These are phyloP conservation scores for Arctostaphylos glauca DNA, from an alignment of 148 eudicot genomes.

Conservation along the genomic window DNA sequence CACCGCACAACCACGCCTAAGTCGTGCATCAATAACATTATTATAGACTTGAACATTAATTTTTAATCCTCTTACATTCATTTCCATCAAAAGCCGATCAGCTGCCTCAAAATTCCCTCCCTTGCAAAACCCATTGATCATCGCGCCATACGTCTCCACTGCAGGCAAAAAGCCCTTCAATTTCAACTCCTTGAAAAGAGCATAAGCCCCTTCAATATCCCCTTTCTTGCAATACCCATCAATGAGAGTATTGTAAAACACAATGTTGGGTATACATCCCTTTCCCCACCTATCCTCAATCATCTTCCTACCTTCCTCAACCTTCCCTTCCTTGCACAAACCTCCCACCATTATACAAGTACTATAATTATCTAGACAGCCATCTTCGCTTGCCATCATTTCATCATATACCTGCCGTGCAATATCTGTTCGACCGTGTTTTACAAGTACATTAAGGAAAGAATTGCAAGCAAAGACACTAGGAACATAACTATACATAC, in stretches of 20 bases:
- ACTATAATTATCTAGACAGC: conserved; percentile 69
- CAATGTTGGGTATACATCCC: conserved; percentile 75
- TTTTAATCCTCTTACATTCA: conserved; percentile 60
- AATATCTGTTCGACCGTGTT: conserved; percentile 35
- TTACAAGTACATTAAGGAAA: conserved; percentile 58
- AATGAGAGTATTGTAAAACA: conserved; percentile 74
- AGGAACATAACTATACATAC: conserved; percentile 37
- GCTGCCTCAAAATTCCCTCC: conserved; percentile 53
- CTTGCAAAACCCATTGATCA: conserved; percentile 67
- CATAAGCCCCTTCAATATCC: conserved; percentile 40
- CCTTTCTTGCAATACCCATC: conserved; percentile 82
- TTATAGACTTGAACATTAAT: conserved; percentile 61
- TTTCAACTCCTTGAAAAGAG: conserved; percentile 61
- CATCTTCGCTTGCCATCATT: conserved; percentile 52
- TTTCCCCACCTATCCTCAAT: conserved; percentile 85
- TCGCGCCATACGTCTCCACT: conserved; percentile 74
- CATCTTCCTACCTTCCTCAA: conserved; percentile 71
- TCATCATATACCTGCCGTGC: conserved; percentile 58
- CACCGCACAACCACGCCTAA: conserved; percentile 44
- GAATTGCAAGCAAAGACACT: conserved; percentile 65
- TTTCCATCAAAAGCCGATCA: conserved; percentile 62
- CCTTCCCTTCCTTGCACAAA: conserved; percentile 69
- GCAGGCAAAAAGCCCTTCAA: conserved; percentile 62
- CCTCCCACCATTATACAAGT: conserved; percentile 68
- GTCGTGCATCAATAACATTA: conserved; percentile 58